phyloP scores from a whole-genome alignment of 2,329 filamentous ascomycete genomes.

The Fusarium bulbicola region DNA sequence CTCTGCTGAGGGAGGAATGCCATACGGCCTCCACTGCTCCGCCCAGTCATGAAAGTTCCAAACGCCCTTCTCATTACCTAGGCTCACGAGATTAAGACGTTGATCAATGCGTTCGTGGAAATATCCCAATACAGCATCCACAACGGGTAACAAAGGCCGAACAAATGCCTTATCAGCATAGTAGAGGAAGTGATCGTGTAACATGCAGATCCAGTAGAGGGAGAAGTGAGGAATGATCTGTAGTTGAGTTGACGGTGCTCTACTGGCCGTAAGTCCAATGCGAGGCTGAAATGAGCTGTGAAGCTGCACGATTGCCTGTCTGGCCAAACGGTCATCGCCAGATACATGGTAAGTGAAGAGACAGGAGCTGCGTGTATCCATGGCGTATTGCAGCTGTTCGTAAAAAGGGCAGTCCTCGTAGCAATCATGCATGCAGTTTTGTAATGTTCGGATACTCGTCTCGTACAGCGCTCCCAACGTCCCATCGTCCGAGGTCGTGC shows the following conservation, averaged over 20 bases:
- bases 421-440: conserved; percentile 1
- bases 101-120: background rate
- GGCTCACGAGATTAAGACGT: accelerated
- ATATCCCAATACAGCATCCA: background rate
- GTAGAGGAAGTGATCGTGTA: background rate
- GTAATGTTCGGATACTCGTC: background rate
- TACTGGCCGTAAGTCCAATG: background rate
- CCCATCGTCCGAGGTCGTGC: background rate
- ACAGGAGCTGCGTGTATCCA: background rate
- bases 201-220: background rate
- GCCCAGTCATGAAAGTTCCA: background rate
- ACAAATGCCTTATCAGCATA: background rate
- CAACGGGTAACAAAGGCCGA: background rate
- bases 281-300: background rate
- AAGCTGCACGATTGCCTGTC: background rate
- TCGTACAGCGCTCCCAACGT: background rate
- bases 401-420: conserved; percentile 5
- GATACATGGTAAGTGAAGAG: background rate
- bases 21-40: background rate
- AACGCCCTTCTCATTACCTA: background rate
- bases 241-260: background rate
- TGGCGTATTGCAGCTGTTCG: background rate
- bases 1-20: background rate
- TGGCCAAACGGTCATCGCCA: background rate
- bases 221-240: background rate